Conservation (phyloP, 805 yeast species). For the Saccharomycopsis fibuligera region DNA sequence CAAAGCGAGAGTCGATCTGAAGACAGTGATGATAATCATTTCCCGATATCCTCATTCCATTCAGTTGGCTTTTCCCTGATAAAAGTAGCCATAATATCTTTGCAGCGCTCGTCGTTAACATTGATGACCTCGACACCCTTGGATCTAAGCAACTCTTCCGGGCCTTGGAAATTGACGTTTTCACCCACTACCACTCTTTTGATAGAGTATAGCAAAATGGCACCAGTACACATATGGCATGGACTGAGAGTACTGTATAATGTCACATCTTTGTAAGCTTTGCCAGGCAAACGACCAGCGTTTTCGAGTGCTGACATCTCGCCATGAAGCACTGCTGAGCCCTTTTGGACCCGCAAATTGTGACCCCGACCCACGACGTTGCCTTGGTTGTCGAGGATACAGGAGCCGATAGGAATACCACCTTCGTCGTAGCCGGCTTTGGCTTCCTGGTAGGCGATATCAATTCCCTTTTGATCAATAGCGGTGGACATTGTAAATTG, state of each 20-base stretch:
- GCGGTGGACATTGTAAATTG: no score
- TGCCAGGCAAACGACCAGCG: conserved; percentile 83
- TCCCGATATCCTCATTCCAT: conserved; percentile 85
- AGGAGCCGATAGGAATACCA: conserved; percentile 90
- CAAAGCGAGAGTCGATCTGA: no score
- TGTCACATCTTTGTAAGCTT: conserved; percentile 75
- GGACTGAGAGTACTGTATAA: conserved; percentile 91
- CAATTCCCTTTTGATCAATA: conserved; percentile 41
- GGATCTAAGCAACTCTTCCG: conserved; percentile 62
- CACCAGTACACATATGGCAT: conserved; percentile 94
- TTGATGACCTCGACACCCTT: conserved; percentile 72
- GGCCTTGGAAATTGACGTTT: conserved; percentile 75
- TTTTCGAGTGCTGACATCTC: conserved; percentile 85
- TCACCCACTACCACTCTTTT: conserved; percentile 87
- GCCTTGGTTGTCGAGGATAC: conserved; percentile 68
- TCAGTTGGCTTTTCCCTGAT: conserved; percentile 71
- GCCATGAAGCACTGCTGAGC: conserved; percentile 82
- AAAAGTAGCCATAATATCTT: conserved; percentile 68
- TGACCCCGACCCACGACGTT: conserved; percentile 83
- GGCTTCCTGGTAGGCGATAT: conserved; percentile 71
- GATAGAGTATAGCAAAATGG: conserved; percentile 82
- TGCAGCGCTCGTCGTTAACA: conserved; percentile 53
- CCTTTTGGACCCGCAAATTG: conserved; percentile 81
- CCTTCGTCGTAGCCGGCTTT: conserved; percentile 63
- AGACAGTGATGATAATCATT: no score